These are phyloP conservation scores for Dorcoceras hygrometricum DNA, from an alignment of 257 asterid species.

Conservation along the genomic window DNA sequence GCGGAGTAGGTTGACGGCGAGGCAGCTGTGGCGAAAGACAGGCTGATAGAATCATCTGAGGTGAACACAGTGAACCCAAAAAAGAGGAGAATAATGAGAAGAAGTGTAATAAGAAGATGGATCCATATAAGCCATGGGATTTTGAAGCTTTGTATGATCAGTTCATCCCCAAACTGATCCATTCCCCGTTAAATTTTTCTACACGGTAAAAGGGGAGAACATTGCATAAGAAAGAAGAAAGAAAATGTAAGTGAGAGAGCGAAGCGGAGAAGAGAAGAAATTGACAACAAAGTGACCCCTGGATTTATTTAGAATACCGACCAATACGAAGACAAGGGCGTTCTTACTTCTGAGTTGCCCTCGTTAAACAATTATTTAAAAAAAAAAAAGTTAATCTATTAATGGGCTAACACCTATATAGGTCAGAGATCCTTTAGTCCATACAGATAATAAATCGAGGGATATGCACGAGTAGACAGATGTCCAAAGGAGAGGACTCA, in stretches of 20 bases:
- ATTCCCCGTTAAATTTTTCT: constrained; percentile 25
- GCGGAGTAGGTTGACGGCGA: constrained; percentile 15
- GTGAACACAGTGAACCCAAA: constrained; percentile 46
- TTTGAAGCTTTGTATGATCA: constrained; percentile 53
- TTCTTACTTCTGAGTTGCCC: no score
- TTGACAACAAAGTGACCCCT: background rate
- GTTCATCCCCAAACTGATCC: constrained; percentile 68
- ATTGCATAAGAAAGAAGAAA: background rate
- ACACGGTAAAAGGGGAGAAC: background rate
- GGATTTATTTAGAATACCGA: background rate
- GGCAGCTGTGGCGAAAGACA: constrained; percentile 35
- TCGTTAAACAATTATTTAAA: no score
- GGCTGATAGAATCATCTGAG: constrained; percentile 29
- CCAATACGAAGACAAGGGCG: no score
- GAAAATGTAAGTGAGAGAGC: background rate
- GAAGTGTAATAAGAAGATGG: constrained; percentile 58
- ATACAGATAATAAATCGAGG: no score
- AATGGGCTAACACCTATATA: no score
- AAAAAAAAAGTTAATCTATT: no score
- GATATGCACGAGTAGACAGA: no score
- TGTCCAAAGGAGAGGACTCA: no score
- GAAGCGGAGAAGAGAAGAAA: background rate
- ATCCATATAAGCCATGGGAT: constrained; percentile 82
- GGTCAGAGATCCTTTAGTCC: no score
- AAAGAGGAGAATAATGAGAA: constrained; percentile 52